These are phyloP conservation scores for Rutstroemia sp. DNA, from an alignment of 2,329 filamentous ascomycete genomes.

Conservation along the genomic window DNA sequence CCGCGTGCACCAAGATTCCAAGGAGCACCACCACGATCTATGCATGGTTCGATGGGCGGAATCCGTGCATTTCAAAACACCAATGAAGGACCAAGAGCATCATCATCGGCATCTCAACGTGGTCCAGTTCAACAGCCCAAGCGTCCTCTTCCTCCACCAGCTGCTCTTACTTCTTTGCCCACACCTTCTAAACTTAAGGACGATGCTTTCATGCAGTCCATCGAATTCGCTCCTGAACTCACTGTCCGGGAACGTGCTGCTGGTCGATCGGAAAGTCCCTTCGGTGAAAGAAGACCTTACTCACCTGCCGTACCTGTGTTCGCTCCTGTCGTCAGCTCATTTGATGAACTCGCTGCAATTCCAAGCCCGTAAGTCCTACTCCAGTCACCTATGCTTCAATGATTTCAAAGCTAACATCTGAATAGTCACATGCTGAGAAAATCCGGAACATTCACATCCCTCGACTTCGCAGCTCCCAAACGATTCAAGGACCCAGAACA, in stretches of 20 bases:
- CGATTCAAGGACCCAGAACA: conserved; percentile 57
- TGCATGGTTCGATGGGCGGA: conserved; percentile 29
- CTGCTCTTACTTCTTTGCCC: conserved; percentile 67
- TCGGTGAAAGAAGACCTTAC: conserved; percentile 63
- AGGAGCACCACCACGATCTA: conserved; percentile 32
- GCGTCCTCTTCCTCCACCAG: conserved; percentile 62
- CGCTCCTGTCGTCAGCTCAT: conserved; percentile 74
- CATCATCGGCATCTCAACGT: conserved; percentile 51
- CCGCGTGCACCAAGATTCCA: conserved; percentile 44
- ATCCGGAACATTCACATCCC: conserved; percentile 67
- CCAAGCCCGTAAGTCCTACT: conserved; percentile 75
- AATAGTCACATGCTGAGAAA: conserved; percentile 64
- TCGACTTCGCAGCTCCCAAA: conserved; percentile 75
- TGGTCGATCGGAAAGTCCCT: conserved; percentile 59
- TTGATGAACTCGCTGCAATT: conserved; percentile 77
- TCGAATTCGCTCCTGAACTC: conserved; percentile 81
- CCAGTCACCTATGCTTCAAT: neutral
- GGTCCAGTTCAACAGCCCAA: conserved; percentile 32
- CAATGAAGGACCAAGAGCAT: conserved; percentile 47
- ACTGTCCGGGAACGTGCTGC: conserved; percentile 58
- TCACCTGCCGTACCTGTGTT: conserved; percentile 64
- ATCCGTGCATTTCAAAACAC: too few species aligned
- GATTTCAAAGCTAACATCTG: conserved; percentile 23
- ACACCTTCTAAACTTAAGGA: conserved; percentile 81
- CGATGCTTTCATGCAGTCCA: conserved; percentile 61